Base-by-base conservation (phyloP, 192 early-diverging fungal species). In the Podila epigama region DNA sequence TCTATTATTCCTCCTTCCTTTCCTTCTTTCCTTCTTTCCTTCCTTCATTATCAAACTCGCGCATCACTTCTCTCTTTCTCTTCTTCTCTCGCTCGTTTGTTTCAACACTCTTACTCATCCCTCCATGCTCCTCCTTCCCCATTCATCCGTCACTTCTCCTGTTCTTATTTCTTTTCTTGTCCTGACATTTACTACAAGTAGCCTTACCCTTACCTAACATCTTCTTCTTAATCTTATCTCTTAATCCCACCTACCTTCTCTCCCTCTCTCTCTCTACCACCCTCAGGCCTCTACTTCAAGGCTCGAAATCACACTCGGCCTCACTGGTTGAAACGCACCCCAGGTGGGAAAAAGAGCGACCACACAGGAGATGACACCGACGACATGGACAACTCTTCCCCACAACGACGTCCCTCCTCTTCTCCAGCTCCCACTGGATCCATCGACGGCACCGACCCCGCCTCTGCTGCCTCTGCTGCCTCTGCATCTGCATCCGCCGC, bases 301-400 rank as follows among this genome's bases (percentile, higher is more conserved):
- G 87, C 87, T 10, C 71, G 87, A 8, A 86, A 86, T 33, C 68
- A 82, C 6, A 84, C 82, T 3, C 80, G 87, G 15, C 87, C 87
- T 25, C 75, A 69, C 18, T 88, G 85, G 85, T 75, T 88, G 13
- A 87, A 87, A 57, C 81, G 84, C 34, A 66, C 73, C 53, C 60
- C 52, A 1, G 71, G 39, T 10, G 50, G 29, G 16, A 75, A 75
- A 37, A 75, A 67, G 53, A 60, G 59, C 22, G 71, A 66, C 2
- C 25, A 33, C 27, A 11, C 41, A 6, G 65, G 66, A 5, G 64
- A 66, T n/a, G 64, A 60, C 15, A 41, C 18, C 2, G 65, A 68
- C 16, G 71, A 75, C 9, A 27, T 59, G 6, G 64, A 75, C 0
- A 60, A 58, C 44, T 11, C 20, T 16, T 6, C 58, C 29, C 16